These are phyloP conservation scores for Xerocomellus chrysenteron DNA, from an alignment of 768 basidiomycete genomes.

Conservation along the genomic window DNA sequence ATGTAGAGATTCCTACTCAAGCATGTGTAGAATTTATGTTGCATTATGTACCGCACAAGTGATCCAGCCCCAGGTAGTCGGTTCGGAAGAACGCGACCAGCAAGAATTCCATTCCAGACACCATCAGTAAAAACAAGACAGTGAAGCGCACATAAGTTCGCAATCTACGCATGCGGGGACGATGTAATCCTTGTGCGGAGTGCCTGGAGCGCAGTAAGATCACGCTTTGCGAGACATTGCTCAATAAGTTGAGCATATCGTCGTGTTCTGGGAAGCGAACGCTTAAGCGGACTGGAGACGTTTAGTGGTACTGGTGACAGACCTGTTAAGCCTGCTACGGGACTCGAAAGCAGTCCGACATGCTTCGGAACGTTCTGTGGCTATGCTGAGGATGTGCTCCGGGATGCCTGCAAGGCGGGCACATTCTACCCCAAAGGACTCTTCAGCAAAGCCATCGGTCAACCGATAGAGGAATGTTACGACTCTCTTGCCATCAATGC, in stretches of 20 bases:
- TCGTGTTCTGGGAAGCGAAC: constrained; percentile 21
- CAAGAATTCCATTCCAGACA: too few relatives aligned
- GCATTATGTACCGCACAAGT: neutral
- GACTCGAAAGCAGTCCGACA: constrained; percentile 56
- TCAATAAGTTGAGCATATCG: constrained; percentile 28
- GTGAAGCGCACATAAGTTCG: neutral
- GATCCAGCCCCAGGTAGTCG: neutral
- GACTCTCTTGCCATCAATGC: constrained; percentile 70
- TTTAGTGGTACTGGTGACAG: constrained; percentile 8
- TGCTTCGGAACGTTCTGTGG: constrained; percentile 50
- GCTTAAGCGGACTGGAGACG: neutral
- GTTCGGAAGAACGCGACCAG: neutral
- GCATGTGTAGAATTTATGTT: neutral
- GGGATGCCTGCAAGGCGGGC: constrained; percentile 85
- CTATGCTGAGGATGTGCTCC: constrained; percentile 61
- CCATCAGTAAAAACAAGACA: neutral
- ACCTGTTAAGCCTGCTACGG: constrained; percentile 53
- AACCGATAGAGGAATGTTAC: constrained; percentile 88
- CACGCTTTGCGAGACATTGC: constrained; percentile 23
- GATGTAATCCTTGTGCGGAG: constrained; percentile 18
- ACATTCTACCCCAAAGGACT: constrained; percentile 92
- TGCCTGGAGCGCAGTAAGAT: constrained; percentile 19
- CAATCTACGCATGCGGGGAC: constrained; percentile 8
- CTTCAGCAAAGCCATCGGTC: constrained; percentile 67
- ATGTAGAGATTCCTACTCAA: neutral